Base-by-base conservation (phyloP, 352 stramenopile species). In the Pythium insidiosum region DNA sequence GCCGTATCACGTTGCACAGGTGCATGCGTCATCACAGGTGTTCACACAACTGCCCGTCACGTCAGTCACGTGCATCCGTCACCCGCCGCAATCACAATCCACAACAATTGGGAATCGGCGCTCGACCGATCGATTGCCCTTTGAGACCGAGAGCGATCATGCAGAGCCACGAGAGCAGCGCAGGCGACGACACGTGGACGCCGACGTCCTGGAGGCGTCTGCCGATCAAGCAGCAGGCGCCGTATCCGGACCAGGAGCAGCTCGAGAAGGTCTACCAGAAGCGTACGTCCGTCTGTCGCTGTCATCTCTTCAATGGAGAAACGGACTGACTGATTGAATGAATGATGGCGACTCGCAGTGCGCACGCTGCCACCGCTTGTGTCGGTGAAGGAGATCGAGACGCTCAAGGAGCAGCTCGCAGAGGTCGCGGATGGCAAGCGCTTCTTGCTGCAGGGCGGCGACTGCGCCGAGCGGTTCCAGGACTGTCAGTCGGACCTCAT, bases 391-490 rank as follows among this genome's bases (percentile, higher is more conserved):
- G 96, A 99, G 71, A 95, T 99, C 19, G 82, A 96, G 38, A 56
- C 48, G 11, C 56, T 96, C n/a, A 88, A 87, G 47, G 76, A 91
- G 55, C 75, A 97, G 47, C 57, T 98, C 37, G 93, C 88, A 1
- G 84, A 96, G 33, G 95, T 97, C 15, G 95, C 91, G 18, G 80
- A 88, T 44, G 96, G 96, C 36, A 95, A 99, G 64, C 91, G 94
- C 46, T 99, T 99, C 63, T 62, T 99, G 37, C 71, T 99, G 45
- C 98, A 99, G 74, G 96, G 96, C 34, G 96, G 96, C 13, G 96
- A 99, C 76, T 99, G 95, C 67, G 95, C 96, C 36, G 96, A 99
- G 74, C 78, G 84, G 25, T 98, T 99, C 68, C 82, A 96, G 49
- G 88, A 97, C 51, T 97, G 82, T 53, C 73, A 84, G 48, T 56